Conservation (phyloP, 208 protist species). For the Acanthamoeba sp. region DNA sequence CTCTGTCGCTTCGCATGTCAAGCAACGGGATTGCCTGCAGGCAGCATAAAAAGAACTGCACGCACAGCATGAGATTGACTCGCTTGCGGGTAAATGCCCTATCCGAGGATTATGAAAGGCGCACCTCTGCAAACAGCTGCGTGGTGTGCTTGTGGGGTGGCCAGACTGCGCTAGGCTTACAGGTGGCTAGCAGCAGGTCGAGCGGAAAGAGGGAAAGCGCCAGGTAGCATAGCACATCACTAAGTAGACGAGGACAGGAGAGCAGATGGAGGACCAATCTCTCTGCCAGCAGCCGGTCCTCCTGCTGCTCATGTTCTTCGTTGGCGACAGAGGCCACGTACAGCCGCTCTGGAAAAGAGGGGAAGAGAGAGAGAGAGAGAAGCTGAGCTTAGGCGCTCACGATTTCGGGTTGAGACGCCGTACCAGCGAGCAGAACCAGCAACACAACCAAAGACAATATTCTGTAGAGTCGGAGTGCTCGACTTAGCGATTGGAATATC, state of each 20-base stretch:
- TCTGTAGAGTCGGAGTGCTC: not conserved
- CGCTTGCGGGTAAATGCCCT: too few species aligned
- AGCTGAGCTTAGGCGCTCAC: not conserved
- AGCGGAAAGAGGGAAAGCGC: constrained; percentile 4
- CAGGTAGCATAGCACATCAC: not conserved
- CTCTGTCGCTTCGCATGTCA: constrained; percentile 14
- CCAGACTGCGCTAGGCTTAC: not conserved
- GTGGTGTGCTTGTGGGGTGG: not conserved
- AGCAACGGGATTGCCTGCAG: constrained; percentile 23
- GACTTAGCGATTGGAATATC: not conserved
- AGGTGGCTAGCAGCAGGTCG: not conserved
- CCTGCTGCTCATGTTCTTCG: not conserved
- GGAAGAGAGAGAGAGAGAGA: not conserved
- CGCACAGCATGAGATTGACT: not conserved
- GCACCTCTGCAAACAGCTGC: constrained; percentile 8
- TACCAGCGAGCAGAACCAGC: not conserved
- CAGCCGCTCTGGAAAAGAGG: not conserved
- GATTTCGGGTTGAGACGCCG: too few species aligned
- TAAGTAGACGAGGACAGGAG: not conserved
- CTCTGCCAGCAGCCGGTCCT: not conserved
- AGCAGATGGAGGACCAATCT: not conserved
- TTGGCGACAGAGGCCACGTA: not conserved
- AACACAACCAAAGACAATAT: not conserved
- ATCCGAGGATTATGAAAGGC: not conserved
- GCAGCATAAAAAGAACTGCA: constrained; percentile 21